Evolutionary conservation across 495 filamentous ascomycete genomes (phyloP), one percentile per base, ranked within the genome.

Genomic region (Patellaria atrata): DNA sequence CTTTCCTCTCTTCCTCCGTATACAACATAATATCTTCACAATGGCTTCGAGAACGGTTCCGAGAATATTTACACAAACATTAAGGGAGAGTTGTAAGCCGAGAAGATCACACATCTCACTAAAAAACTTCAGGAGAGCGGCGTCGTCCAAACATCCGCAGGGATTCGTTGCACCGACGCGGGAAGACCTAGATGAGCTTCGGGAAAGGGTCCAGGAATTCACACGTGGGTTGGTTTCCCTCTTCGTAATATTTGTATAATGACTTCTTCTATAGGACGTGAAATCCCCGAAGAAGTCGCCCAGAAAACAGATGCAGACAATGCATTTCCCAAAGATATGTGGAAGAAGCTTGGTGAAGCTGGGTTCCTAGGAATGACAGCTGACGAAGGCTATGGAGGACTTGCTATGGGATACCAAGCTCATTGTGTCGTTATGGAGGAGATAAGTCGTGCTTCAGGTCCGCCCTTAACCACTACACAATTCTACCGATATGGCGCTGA

Each of bases 391-490:
- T 86, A 87, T 33, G 91, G 89, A 25, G 89, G 89, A 3, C 56
- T 96, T 33, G 81, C 68, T 3, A 75, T 96, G 71, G 89, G 89
- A 23, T 97, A 97, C 59, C 91, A 97, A 56, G 91, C 91, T 19
- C 89, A 97, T 52, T 94, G 86, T 54, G 63, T 92, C 3, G 82
- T 94, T 7, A 86, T 97, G 79, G 89, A 97, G 54, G 89, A 96
- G 61, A 61, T 79, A 10, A 74, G 69, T 41, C 65, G 75, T 37
- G 75, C 75, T 20, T 75, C 70, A 44, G 73, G 72, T 70, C 44
- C 19, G 46, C 33, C 11, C 17, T 15, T 9, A 13, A 25, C 23
- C 35, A 25, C 10, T 40, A n/a, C 19, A 6, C 8, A 20, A 34
- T 9, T 34, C 10, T 15, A 6, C 6, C 11, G 7, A 38, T 16